Conservation (phyloP, 140 eudicot genomes). For the Flaveria floridana region DNA sequence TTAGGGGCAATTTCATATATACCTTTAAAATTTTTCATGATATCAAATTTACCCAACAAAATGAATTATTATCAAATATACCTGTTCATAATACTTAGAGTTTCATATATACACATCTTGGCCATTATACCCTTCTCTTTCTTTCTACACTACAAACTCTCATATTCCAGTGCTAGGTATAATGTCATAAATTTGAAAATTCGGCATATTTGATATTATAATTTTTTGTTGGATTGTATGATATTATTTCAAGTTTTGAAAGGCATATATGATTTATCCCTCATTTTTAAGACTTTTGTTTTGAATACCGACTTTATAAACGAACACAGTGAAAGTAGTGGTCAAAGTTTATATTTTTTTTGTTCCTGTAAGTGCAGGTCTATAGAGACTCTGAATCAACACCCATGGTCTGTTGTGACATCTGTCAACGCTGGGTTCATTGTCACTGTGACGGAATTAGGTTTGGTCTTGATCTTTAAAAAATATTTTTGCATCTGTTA, state of each 20-base stretch:
- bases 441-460: conserved; percentile 90
- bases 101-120: neutral
- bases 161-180: neutral
- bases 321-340: neutral
- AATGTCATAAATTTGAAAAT: neutral
- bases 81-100: neutral
- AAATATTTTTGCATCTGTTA: neutral
- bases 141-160: neutral
- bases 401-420: conserved; percentile 95
- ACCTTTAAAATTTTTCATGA: neutral
- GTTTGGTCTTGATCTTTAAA: conserved; percentile 28
- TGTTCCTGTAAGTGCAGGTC: conserved; percentile 49
- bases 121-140: neutral
- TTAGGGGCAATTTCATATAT: neutral
- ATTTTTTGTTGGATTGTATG: neutral
- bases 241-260: neutral
- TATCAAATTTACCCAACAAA: neutral
- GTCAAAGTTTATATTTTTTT: conserved; percentile 12
- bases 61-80: neutral
- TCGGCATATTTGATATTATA: neutral
- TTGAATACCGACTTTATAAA: neutral
- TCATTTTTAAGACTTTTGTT: neutral
- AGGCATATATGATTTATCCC: neutral
- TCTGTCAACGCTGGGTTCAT: conserved; percentile 95
- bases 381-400: conserved; percentile 95